Conservation (phyloP, 306 rosid species). For the Oxytropis ochrocephala region DNA sequence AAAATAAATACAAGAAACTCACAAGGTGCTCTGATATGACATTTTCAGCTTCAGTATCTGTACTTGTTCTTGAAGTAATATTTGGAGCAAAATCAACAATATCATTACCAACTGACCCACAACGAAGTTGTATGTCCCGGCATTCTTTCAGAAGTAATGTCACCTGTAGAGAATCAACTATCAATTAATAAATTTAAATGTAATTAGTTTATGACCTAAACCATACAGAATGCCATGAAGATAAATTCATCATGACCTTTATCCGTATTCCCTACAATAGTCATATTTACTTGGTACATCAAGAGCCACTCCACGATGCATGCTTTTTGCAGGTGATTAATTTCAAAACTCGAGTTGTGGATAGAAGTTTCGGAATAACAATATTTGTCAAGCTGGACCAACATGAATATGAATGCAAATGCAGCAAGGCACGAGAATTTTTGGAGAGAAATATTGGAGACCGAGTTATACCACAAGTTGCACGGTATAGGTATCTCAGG, state of each 20-base stretch:
- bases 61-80: slow-evolving; percentile 24
- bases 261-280: neutral
- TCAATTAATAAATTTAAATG: neutral
- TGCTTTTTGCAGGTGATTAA: neutral
- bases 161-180: slow-evolving; percentile 43
- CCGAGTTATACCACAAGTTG: neutral
- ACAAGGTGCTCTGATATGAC: slow-evolving; percentile 85
- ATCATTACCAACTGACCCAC: slow-evolving; percentile 54
- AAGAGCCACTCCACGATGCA: neutral
- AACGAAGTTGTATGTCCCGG: slow-evolving; percentile 87
- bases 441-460: neutral
- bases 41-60: slow-evolving; percentile 54
- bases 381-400: neutral
- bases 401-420: neutral
- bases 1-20: slow-evolving; percentile 24
- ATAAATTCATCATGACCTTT: neutral
- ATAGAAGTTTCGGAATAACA: neutral
- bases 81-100: slow-evolving; percentile 22
- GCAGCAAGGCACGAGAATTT: neutral
- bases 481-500: neutral
- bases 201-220: neutral
- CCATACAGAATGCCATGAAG: neutral
- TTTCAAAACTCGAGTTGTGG: neutral
- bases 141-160: slow-evolving; percentile 91
- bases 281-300: neutral